Base-by-base conservation (phyloP, 192 early-diverging fungal species). In the Coemansia nantahalensis region DNA sequence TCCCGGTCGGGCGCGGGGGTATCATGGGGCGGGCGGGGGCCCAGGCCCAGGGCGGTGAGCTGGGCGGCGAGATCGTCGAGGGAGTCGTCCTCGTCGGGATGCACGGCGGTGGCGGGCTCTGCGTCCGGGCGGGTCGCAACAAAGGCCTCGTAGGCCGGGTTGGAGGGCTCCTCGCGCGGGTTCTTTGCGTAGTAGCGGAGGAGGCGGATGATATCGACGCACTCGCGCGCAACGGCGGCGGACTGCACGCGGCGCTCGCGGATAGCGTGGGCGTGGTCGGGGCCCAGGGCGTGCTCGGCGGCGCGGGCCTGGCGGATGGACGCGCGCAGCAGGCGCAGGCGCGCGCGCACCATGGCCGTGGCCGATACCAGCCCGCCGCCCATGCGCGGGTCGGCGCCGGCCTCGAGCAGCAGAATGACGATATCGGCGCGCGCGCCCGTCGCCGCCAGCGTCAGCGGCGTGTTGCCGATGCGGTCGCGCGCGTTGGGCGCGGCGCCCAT, bases 381-480 rank as follows among this genome's bases (percentile, higher is more conserved):
- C 0, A 76, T 45, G 13, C 62, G 51, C 7, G 64, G 72, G 11
- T 76, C 72, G 12, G 72, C 72, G 10, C 72, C 60, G 35, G 48
- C 65, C 17, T 76, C 61, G 13, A 76, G 48, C 2, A 76, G 19
- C 17, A 50, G 37, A 3, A 68, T n/a, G 11, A 76, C 61, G 0
- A 64, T 31, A 15, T 68, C 57, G 22, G 58, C 33, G 17, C 54
- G 52, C 0, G 65, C 65, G 5, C 48, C 38, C 4, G 65, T 76
- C 13, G 72, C 64, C 0, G 72, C 72, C 22, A 76, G 23, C 17
- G 61, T 64, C 31, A 78, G 51, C 21, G 76, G 68, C 2, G 76
- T 78, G 45, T 78, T 70, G 43, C 76, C 76, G 2, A 66, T 49
- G 14, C 39, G 12, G 34, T 70, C 68, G 15, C 40, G 31, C 10